Conservation (phyloP, 129 eudicot genomes). For the Logfia minima region DNA sequence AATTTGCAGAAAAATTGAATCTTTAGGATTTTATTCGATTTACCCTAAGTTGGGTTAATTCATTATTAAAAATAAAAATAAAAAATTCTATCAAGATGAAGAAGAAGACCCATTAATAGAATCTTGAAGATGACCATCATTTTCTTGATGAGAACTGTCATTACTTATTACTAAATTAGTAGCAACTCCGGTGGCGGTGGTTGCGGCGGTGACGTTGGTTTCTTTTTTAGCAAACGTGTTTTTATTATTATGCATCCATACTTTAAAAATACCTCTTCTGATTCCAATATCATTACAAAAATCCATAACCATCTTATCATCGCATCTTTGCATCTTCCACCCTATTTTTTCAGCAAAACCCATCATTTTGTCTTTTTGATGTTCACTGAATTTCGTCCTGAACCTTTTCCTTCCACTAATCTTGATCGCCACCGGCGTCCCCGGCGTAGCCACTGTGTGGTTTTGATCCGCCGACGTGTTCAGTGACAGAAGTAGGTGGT, state of each 20-base stretch:
- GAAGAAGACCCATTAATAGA: slow-evolving; percentile 59
- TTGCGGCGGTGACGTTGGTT: slow-evolving; percentile 8
- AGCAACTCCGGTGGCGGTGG: neutral
- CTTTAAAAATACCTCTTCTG: slow-evolving; percentile 60
- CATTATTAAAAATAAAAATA: neutral
- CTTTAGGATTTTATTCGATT: slow-evolving; percentile 28
- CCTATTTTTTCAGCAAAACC: slow-evolving; percentile 59
- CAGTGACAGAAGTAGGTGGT: slow-evolving; percentile 41
- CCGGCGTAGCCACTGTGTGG: slow-evolving; percentile 41
- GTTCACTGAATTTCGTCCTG: slow-evolving; percentile 70
- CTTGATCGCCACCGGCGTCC: slow-evolving; percentile 55
- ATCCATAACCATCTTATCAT: slow-evolving; percentile 46
- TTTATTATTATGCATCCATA: slow-evolving; percentile 94
- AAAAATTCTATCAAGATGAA: slow-evolving; percentile 34
- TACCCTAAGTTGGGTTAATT: slow-evolving; percentile 28
- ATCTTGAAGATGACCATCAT: slow-evolving; percentile 37
- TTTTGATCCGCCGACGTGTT: slow-evolving; percentile 39
- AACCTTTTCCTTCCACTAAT: slow-evolving; percentile 55
- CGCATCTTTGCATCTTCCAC: slow-evolving; percentile 74
- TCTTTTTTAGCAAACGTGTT: slow-evolving; percentile 50
- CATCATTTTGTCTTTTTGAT: slow-evolving; percentile 76
- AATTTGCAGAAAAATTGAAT: neutral
- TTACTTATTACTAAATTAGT: slow-evolving; percentile 19
- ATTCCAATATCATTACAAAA: slow-evolving; percentile 72
- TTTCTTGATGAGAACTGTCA: slow-evolving; percentile 26